A percentile compares a stretch with the other conserved stretches of the same genome.
Conservation (phyloP, 2,329 filamentous ascomycete genomes). For the Biscogniauxia mediterranea region DNA sequence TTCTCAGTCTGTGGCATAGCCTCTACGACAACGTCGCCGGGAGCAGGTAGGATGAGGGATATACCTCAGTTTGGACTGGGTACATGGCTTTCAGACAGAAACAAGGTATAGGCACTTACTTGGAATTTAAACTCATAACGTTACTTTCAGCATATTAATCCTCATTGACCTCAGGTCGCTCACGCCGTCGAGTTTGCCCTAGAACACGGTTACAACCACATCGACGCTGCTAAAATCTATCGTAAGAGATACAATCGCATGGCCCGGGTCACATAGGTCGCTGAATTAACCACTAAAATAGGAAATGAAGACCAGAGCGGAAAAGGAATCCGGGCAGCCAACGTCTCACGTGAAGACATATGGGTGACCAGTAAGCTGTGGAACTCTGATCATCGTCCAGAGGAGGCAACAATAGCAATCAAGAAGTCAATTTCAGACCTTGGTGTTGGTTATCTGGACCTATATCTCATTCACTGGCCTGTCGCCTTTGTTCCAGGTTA, state of each 20-base stretch:
- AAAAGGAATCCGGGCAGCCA: constrained; percentile 44
- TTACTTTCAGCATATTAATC: not conserved
- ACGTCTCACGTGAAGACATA: constrained; percentile 53
- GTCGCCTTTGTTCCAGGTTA: constrained; percentile 34
- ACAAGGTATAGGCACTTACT: constrained; percentile 15
- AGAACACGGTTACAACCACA: constrained; percentile 28
- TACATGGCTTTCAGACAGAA: constrained; percentile 30
- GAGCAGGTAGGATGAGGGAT: constrained; percentile 9
- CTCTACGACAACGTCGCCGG: too few relatives aligned
- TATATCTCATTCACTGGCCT: constrained; percentile 49
- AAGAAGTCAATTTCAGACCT: constrained; percentile 46
- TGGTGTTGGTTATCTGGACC: constrained; percentile 48
- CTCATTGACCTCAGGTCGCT: constrained; percentile 18
- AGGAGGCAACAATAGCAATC: constrained; percentile 43
- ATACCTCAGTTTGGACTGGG: constrained; percentile 32
- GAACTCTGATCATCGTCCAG: constrained; percentile 31
- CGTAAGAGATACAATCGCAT: constrained; percentile 14
- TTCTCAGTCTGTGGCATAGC: too few relatives aligned
- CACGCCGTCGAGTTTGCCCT: constrained; percentile 31
- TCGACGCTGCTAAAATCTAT: constrained; percentile 32
- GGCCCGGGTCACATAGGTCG: not conserved
- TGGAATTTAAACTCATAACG: not conserved
- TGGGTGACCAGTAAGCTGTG: constrained; percentile 44
- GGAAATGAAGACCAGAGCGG: constrained; percentile 49
- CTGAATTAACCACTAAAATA: constrained; percentile 8